Evolutionary conservation across 2,329 filamentous ascomycete species (phyloP), one percentile per base, ranked within the genome.

Genomic region (Knoxdaviesia proteae): DNA sequence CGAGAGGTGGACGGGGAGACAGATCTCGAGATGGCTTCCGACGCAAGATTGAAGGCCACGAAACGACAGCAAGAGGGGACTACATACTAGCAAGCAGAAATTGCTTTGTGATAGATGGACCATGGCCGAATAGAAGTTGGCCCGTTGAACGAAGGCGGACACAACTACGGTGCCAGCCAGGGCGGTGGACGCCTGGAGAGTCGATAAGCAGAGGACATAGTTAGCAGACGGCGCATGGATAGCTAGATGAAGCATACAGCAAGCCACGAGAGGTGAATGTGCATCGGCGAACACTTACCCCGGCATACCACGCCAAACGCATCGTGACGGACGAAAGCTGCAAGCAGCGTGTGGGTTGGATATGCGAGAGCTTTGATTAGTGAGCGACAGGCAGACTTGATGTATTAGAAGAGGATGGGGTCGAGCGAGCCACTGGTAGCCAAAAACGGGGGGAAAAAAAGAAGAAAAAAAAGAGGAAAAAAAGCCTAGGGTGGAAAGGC

Each of bases 71-170:
- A 29, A 5, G 39, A 36, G 11, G 6, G 36, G 40, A 39, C n/a
- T 9, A 61, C 72, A 51, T 59, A 90, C 83, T 74, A 96, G 82
- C 42, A 96, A 67, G 57, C 88, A 96, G 52, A 92, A 79, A 64
- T 90, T 96, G 61, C 86, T 94, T 61, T 96, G 88, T 36, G 87
- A 84, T 41, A 98, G 75, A 61, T 96, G 94, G 40, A 98, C 90
- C 63, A 86, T 90, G 50, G 90, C 87, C 43, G 88, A 92, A 64
- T 98, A 98, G 68, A 96, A 98, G 62, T 98, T 98, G 49, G 90
- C 80, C 49, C 90, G 77, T 63, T 96, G 84, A 56, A 90, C 81
- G 61, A 96, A 88, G 47, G 90, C 88, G 56, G 87, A 90, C 45
- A 93, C 62, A 47, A 94, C 70, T 46, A 94, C 86, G 52, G 77